These are phyloP conservation scores for Zizania palustris DNA, from an alignment of 202 grass and related monocot genomes.

Conservation along the genomic window DNA sequence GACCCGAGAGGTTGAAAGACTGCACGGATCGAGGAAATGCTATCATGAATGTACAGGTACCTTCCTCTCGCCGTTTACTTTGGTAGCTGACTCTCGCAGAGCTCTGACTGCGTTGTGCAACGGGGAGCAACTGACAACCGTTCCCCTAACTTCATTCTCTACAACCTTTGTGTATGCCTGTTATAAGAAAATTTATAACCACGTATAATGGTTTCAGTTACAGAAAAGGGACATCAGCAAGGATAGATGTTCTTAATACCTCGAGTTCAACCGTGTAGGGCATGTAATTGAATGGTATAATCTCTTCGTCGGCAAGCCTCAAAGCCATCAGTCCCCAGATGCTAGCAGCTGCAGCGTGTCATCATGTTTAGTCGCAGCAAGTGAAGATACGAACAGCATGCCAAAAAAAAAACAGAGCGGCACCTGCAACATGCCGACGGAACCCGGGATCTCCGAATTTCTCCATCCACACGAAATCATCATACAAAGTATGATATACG, in stretches of 20 bases:
- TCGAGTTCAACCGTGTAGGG: conserved; percentile 66
- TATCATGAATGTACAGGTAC: conserved; percentile 42
- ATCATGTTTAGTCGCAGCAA: not conserved
- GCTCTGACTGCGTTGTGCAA: conserved; percentile 67
- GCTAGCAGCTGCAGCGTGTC: conserved; percentile 62
- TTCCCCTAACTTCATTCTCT: conserved; percentile 53
- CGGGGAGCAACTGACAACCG: conserved; percentile 57
- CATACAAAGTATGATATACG: conserved; percentile 89
- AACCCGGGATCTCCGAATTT: conserved; percentile 91
- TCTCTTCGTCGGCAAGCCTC: conserved; percentile 73
- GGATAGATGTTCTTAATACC: conserved; percentile 41
- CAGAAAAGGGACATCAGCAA: not conserved
- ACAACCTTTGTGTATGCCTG: conserved; percentile 54
- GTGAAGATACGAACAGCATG: conserved; percentile 1
- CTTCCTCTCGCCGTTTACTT: conserved; percentile 64
- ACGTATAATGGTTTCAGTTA: not conserved
- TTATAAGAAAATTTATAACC: not conserved
- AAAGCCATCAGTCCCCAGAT: conserved; percentile 91
- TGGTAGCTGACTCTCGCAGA: conserved; percentile 50
- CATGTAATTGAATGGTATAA: conserved; percentile 82
- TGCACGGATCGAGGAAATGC: not conserved
- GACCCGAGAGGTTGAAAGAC: not conserved
- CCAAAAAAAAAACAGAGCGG: conserved; percentile 5
- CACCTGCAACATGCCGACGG: conserved; percentile 84
- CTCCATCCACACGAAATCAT: conserved; percentile 84